Evolutionary conservation across 768 basidiomycete genomes (phyloP).

Genomic region (Tricholomella constricta): DNA sequence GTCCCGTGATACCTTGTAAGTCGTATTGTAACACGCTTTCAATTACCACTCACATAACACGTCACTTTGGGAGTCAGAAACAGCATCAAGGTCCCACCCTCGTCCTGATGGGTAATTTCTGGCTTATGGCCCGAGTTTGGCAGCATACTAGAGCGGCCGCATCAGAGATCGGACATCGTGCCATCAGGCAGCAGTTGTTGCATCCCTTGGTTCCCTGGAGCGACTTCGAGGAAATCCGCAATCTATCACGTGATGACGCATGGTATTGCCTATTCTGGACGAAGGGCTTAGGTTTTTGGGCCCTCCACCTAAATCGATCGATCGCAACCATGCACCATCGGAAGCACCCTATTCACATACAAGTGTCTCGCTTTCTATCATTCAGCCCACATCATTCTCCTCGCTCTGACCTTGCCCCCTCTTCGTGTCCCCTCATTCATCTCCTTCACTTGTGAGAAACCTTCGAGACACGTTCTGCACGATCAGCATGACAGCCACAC

Average conservation of each 20-base stretch:
- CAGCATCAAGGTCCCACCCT: conserved; percentile 1
- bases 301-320: conserved; percentile 32
- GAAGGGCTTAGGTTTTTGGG: conserved; percentile 17
- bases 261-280: conserved; percentile 24
- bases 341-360: conserved; percentile 26
- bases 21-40: conserved; percentile 6
- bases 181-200: conserved; percentile 3
- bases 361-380: conserved; percentile 22
- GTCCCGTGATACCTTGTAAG: conserved; percentile 12
- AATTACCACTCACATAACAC: conserved; percentile 3
- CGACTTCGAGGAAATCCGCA: conserved; percentile 7
- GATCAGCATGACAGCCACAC: conserved; percentile 29
- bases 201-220: conserved; percentile 9
- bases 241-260: conserved; percentile 19
- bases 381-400: conserved; percentile 9
- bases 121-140: background rate
- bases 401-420: conserved; percentile 9
- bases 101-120: background rate
- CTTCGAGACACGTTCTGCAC: background rate
- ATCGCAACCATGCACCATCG: conserved; percentile 30
- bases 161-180: background rate
- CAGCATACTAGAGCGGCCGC: background rate
- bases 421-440: conserved; percentile 10
- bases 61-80: conserved; percentile 13
- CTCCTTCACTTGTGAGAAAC: conserved; percentile 3